phyloP scores from a whole-genome alignment of 495 filamentous ascomycete species.

The Pyrenula massariospora region DNA sequence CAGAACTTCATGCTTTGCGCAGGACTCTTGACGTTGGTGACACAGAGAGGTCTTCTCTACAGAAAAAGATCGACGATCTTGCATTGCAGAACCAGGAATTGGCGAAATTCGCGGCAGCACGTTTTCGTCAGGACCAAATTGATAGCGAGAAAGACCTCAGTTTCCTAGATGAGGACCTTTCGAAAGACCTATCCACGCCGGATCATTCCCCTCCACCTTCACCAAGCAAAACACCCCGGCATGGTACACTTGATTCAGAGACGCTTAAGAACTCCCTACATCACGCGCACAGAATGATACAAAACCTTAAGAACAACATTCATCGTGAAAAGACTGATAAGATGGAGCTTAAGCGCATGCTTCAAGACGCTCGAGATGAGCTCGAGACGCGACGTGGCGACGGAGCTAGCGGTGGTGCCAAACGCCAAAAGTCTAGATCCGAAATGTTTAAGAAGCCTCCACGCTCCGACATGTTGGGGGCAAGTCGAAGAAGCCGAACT shows the following conservation, averaged over 20 bases:
- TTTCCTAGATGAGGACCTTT: slow-evolving; percentile 52
- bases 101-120: slow-evolving; percentile 60
- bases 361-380: slow-evolving; percentile 92
- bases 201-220: slow-evolving; percentile 86
- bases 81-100: slow-evolving; percentile 81
- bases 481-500: slow-evolving; percentile 58
- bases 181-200: slow-evolving; percentile 60
- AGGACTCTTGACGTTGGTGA: slow-evolving; percentile 64
- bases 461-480: slow-evolving; percentile 64
- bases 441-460: slow-evolving; percentile 66
- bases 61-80: slow-evolving; percentile 76
- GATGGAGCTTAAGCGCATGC: slow-evolving; percentile 85
- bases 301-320: slow-evolving; percentile 84
- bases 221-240: slow-evolving; percentile 74
- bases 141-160: slow-evolving; percentile 43
- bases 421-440: slow-evolving; percentile 58
- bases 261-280: slow-evolving; percentile 86
- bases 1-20: slow-evolving; percentile 68
- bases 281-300: slow-evolving; percentile 92
- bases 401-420: slow-evolving; percentile 33
- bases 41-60: slow-evolving; percentile 57
- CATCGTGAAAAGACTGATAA: slow-evolving; percentile 98
- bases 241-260: slow-evolving; percentile 83
- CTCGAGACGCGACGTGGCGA: slow-evolving; percentile 66
- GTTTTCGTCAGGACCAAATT: slow-evolving; percentile 53